Evolutionary conservation across 768 basidiomycete species (phyloP).

Genomic region (Artomyces pyxidatus): DNA sequence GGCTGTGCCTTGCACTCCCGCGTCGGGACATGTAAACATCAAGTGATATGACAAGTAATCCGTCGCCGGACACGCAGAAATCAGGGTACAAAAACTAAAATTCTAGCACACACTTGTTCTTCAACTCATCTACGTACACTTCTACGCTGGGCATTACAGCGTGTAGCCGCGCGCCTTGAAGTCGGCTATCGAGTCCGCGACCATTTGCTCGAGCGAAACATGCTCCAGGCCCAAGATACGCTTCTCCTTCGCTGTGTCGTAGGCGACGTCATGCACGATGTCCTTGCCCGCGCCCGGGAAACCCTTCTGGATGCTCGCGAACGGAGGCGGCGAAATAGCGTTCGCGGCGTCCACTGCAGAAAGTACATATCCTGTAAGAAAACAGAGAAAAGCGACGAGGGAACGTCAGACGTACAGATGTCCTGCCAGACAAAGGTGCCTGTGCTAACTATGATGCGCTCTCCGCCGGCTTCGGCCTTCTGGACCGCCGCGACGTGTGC

Average conservation of each 20-base stretch:
- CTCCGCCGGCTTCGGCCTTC: constrained; percentile 1
- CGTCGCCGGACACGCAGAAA: too few species aligned
- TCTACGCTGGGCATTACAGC: neutral
- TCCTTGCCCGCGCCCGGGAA: neutral
- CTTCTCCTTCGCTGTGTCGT: neutral
- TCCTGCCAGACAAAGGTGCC: constrained; percentile 5
- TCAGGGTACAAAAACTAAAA: too few species aligned
- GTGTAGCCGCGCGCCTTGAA: neutral
- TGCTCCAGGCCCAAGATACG: neutral
- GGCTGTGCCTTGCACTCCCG: too few species aligned
- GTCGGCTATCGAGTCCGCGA: neutral
- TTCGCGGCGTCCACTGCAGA: constrained; percentile 2
- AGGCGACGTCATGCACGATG: neutral
- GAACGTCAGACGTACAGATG: neutral
- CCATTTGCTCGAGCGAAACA: neutral
- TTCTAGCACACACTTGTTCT: too few species aligned
- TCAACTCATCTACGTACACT: neutral
- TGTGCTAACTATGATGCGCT: neutral
- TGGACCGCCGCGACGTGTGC: constrained; percentile 1
- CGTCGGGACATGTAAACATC: too few species aligned
- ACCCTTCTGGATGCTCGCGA: neutral
- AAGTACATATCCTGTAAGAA: neutral
- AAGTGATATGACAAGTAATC: too few species aligned
- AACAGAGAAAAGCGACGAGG: neutral
- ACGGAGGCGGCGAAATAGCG: neutral